A percentile compares a stretch with the other conserved stretches of the same genome.
These are phyloP conservation scores for Helotiales sp. DNA, from an alignment of 2,329 filamentous ascomycete species.

Conservation along the genomic window DNA sequence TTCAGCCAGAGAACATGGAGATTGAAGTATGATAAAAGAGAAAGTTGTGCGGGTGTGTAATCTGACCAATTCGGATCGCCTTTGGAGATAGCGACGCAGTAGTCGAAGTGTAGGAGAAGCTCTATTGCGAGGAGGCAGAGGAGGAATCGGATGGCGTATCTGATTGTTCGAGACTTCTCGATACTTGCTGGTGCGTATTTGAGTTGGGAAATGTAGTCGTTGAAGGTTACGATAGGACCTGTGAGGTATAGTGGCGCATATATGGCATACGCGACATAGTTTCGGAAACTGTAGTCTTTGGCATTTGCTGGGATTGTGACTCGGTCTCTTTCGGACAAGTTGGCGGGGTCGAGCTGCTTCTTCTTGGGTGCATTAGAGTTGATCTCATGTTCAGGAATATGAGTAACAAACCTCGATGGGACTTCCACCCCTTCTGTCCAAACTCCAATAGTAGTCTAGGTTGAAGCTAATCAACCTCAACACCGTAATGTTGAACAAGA, in stretches of 20 bases:
- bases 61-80: conserved; percentile 74
- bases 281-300: conserved; percentile 74
- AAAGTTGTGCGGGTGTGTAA: conserved; percentile 85
- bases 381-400: background rate
- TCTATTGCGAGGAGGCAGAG: conserved; percentile 87
- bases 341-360: conserved; percentile 88
- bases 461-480: conserved; percentile 95
- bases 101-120: conserved; percentile 85
- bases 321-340: conserved; percentile 86
- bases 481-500: conserved; percentile 96
- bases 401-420: conserved; percentile 72
- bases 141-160: conserved; percentile 82
- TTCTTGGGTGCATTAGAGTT: conserved; percentile 79
- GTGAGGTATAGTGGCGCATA: conserved; percentile 93
- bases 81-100: conserved; percentile 89
- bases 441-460: conserved; percentile 92
- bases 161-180: conserved; percentile 66
- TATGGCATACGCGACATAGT: conserved; percentile 85
- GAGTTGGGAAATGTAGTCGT: conserved; percentile 90
- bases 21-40: conserved; percentile 92
- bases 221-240: conserved; percentile 94
- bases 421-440: conserved; percentile 61
- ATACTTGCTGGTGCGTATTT: conserved; percentile 74
- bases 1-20: conserved; percentile 98
- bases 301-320: conserved; percentile 72